Conservation (phyloP, 139 green algal genomes). For the Closterium sp. region DNA sequence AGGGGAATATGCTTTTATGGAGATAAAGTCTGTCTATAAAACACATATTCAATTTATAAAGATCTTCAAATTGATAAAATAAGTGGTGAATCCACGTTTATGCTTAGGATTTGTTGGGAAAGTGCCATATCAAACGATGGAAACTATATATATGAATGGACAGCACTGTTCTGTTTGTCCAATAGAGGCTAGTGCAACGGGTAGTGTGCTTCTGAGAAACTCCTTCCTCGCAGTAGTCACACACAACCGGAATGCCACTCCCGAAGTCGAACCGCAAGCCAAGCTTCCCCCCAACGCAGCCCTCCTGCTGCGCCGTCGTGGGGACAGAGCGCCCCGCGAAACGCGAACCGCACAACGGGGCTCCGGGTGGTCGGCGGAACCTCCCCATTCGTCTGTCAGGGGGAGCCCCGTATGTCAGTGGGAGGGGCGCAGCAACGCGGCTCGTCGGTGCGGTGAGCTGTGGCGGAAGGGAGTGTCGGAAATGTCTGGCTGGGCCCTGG, state of each 20-base stretch:
- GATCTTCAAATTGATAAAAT: too few relatives aligned
- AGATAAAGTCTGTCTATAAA: too few relatives aligned
- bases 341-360: neutral
- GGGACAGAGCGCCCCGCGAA: neutral
- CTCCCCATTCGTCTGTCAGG: neutral
- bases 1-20: too few relatives aligned
- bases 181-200: too few relatives aligned
- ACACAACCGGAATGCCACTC: neutral
- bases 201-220: neutral
- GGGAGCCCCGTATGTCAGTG: neutral
- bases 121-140: too few relatives aligned
- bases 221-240: neutral
- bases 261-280: neutral
- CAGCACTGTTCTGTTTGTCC: neutral
- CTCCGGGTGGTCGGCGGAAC: neutral
- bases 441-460: neutral
- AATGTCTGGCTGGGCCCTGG: neutral
- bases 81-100: too few relatives aligned
- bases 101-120: too few relatives aligned
- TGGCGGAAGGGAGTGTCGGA: neutral
- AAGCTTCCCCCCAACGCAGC: neutral
- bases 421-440: neutral
- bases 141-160: neutral
- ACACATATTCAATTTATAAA: too few relatives aligned
- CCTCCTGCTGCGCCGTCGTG: neutral